Conservation (phyloP, 768 basidiomycete genomes). For the Leccinellum luteum region DNA sequence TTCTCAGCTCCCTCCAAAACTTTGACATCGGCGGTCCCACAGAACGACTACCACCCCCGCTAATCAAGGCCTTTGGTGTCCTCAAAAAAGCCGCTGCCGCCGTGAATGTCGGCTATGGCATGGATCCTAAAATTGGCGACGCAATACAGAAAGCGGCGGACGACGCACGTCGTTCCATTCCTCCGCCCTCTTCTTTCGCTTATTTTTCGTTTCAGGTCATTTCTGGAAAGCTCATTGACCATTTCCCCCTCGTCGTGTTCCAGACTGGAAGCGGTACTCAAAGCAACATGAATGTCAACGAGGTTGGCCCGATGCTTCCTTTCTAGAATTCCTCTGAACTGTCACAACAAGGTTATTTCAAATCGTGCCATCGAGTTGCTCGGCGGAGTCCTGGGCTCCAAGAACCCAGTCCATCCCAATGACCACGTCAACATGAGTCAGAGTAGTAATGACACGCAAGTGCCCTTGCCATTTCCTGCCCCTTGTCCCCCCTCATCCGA, state of each 20-base stretch:
- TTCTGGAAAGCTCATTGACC: slow-evolving; percentile 87
- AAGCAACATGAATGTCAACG: slow-evolving; percentile 99
- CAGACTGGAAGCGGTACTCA: slow-evolving; percentile 99
- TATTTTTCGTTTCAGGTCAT: slow-evolving; percentile 65
- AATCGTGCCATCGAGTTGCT: slow-evolving; percentile 97
- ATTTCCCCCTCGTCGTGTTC: slow-evolving; percentile 98
- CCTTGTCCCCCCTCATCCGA: not conserved
- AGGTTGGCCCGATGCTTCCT: slow-evolving; percentile 47
- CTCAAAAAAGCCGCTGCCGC: slow-evolving; percentile 95
- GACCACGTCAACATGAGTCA: slow-evolving; percentile 99
- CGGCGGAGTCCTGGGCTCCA: slow-evolving; percentile 92
- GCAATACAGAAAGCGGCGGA: slow-evolving; percentile 94
- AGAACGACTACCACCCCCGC: slow-evolving; percentile 90
- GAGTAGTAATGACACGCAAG: slow-evolving; percentile 96
- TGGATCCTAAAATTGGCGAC: slow-evolving; percentile 82
- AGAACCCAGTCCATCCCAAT: slow-evolving; percentile 97
- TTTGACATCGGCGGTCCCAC: slow-evolving; percentile 97
- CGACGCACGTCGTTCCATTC: slow-evolving; percentile 54
- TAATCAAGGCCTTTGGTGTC: slow-evolving; percentile 97
- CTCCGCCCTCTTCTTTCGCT: not conserved
- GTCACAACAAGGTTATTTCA: slow-evolving; percentile 74
- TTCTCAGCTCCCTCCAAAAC: slow-evolving; percentile 81
- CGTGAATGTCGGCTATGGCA: slow-evolving; percentile 87
- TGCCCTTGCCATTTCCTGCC: slow-evolving; percentile 6
- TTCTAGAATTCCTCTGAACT: not conserved